These are phyloP conservation scores for Naganishia friedmannii DNA, from an alignment of 768 basidiomycete species.

Conservation along the genomic window DNA sequence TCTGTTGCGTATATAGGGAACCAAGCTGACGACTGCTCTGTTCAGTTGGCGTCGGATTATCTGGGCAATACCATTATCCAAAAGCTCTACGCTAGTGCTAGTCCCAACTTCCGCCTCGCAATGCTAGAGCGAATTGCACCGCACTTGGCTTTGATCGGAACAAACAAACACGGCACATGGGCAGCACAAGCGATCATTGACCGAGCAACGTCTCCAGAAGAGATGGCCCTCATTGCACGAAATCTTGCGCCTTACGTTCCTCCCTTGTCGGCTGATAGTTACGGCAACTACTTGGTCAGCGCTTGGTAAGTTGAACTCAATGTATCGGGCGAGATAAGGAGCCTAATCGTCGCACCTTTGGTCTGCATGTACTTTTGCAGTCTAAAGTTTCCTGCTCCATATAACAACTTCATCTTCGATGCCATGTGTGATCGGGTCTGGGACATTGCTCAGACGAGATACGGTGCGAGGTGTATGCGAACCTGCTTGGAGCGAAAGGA, in stretches of 20 bases:
- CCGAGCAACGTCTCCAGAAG: conserved; percentile 81
- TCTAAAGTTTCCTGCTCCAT: conserved; percentile 81
- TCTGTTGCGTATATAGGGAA: background rate
- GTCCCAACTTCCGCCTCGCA: conserved; percentile 68
- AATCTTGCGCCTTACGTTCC: conserved; percentile 88
- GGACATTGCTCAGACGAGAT: conserved; percentile 94
- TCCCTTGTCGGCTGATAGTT: conserved; percentile 79
- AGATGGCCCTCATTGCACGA: conserved; percentile 76
- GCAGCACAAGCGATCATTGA: conserved; percentile 99
- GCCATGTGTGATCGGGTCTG: conserved; percentile 97
- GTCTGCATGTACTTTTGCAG: conserved; percentile 55
- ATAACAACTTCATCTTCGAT: conserved; percentile 94
- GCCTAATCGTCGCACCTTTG: background rate
- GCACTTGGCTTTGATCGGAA: conserved; percentile 93
- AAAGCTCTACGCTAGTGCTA: conserved; percentile 91
- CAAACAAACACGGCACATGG: conserved; percentile 99
- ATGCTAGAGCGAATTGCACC: conserved; percentile 94
- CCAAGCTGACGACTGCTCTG: conserved; percentile 7
- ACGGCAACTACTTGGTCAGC: conserved; percentile 54
- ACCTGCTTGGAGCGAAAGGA: conserved; percentile 90
- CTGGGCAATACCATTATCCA: conserved; percentile 98
- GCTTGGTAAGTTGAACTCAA: conserved; percentile 32
- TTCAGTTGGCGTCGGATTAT: conserved; percentile 56
- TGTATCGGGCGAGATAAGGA: background rate
- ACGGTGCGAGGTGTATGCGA: conserved; percentile 95